A percentile compares a stretch with the other conserved stretches of the same genome.
phyloP scores from a whole-genome alignment of 768 basidiomycete species.

The Lentinula edodes region DNA sequence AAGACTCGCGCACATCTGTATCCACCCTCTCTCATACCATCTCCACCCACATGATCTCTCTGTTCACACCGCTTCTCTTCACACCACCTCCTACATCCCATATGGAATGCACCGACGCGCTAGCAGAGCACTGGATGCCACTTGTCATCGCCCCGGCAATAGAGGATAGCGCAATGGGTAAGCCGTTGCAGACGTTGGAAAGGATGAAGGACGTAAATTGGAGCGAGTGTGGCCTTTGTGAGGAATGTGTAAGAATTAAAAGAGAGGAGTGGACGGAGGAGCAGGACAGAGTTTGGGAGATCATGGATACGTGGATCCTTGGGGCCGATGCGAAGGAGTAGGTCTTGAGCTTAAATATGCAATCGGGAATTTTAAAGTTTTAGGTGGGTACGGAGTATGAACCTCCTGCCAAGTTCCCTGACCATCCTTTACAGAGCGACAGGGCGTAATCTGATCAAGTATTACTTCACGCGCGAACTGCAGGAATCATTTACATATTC shows the following conservation, averaged over 20 bases:
- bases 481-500: no score
- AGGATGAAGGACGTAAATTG: conserved; percentile 55
- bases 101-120: conserved; percentile 67
- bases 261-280: conserved; percentile 61
- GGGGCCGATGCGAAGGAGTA: not conserved
- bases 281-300: conserved; percentile 52
- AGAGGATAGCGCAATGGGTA: conserved; percentile 55
- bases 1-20: conserved; percentile 23
- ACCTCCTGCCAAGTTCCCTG: no score
- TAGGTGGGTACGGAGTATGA: no score
- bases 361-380: no score
- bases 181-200: conserved; percentile 68
- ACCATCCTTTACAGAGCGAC: no score
- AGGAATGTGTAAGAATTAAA: conserved; percentile 52
- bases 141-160: conserved; percentile 67
- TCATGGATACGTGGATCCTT: conserved; percentile 54
- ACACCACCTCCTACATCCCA: conserved; percentile 65
- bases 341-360: no score
- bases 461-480: no score
- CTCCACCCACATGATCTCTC: conserved; percentile 49
- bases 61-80: conserved; percentile 71
- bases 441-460: no score
- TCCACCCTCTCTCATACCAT: conserved; percentile 37
- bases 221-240: conserved; percentile 53
- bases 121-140: conserved; percentile 70